These are phyloP conservation scores for Neurospora sp. DNA, from an alignment of 495 filamentous ascomycete genomes.

Conservation along the genomic window DNA sequence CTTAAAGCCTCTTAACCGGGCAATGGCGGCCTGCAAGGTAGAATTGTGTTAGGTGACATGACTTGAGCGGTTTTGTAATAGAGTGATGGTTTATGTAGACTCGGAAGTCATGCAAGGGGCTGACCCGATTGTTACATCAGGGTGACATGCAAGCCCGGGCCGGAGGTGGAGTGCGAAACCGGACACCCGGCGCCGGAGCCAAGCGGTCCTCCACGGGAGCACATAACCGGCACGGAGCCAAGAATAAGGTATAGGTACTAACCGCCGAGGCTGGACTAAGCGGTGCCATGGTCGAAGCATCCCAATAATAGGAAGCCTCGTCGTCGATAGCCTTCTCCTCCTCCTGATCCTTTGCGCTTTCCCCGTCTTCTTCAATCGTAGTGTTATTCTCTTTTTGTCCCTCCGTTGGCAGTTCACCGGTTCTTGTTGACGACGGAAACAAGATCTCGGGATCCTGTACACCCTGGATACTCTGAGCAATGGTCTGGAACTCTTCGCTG, in stretches of 20 bases:
- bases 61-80: conserved; percentile 1
- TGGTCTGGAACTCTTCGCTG: conserved; percentile 1
- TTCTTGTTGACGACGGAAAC: background rate
- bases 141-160: background rate
- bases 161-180: background rate
- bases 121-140: background rate
- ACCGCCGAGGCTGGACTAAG: conserved; percentile 48
- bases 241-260: conserved; percentile 20
- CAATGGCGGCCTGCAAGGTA: conserved; percentile 54
- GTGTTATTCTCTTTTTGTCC: background rate
- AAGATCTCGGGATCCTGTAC: background rate
- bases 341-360: background rate
- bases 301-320: conserved; percentile 34
- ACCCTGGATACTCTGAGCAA: background rate
- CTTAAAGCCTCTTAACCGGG: conserved; percentile 62
- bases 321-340: conserved; percentile 10
- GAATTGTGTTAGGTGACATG: background rate
- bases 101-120: conserved; percentile 1
- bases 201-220: background rate
- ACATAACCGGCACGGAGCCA: background rate
- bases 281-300: conserved; percentile 45
- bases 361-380: background rate
- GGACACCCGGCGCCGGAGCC: background rate
- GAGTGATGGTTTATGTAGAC: background rate
- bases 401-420: background rate